A percentile compares a stretch with the other conserved stretches of the same genome.
Conservation (phyloP, 1,284 basidiomycete genomes). For the Taiwanofungus camphoratus region DNA sequence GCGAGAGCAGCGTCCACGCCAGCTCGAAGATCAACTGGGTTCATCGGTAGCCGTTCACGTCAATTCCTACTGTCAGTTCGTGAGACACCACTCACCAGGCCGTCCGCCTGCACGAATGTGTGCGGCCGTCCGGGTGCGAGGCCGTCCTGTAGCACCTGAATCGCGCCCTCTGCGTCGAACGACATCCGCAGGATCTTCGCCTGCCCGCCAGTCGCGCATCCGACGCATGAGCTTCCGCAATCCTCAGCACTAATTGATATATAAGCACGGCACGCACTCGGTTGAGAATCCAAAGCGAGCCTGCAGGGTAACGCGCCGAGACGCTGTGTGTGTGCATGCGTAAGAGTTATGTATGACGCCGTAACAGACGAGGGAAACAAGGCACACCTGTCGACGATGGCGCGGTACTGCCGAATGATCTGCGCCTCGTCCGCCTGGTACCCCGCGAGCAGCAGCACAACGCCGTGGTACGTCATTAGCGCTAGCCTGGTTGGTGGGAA, state of each 20-base stretch:
- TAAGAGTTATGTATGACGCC: no score
- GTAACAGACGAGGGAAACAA: no score
- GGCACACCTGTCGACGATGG: conserved; percentile 54
- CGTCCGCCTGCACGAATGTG: conserved; percentile 66
- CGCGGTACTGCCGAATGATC: conserved; percentile 56
- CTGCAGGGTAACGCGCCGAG: conserved; percentile 55
- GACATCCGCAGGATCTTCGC: conserved; percentile 74
- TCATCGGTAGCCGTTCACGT: neutral
- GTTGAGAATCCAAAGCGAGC: conserved; percentile 72
- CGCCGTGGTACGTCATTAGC: conserved; percentile 73
- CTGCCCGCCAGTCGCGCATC: conserved; percentile 29
- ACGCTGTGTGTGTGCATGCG: no score
- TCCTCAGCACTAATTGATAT: neutral
- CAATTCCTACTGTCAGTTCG: neutral
- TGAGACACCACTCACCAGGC: conserved; percentile 40
- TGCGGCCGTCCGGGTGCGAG: conserved; percentile 45
- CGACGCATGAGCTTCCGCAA: neutral
- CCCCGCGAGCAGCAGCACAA: conserved; percentile 62
- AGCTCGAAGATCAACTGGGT: conserved; percentile 67
- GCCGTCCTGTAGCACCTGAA: conserved; percentile 54
- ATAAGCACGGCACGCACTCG: conserved; percentile 35
- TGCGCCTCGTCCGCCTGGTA: conserved; percentile 68
- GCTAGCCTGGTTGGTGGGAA: conserved; percentile 44
- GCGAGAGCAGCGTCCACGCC: conserved; percentile 66
- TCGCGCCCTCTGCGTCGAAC: conserved; percentile 55